Evolutionary conservation across 1,284 basidiomycete species (phyloP).

Genomic region (Ustilago crameri): DNA sequence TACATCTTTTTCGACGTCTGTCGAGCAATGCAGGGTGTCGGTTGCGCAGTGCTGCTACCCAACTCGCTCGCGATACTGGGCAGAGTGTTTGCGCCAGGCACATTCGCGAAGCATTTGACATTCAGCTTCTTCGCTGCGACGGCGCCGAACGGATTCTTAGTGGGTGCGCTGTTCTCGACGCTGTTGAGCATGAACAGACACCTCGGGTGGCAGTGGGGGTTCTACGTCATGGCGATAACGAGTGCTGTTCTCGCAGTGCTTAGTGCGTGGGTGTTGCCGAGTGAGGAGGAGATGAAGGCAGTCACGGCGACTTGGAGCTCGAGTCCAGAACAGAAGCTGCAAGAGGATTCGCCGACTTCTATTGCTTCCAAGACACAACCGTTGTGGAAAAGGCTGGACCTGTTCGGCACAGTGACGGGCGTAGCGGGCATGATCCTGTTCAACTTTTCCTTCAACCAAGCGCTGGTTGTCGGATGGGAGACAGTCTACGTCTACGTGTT

Average conservation of each 20-base stretch:
- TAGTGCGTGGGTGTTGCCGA: conserved; percentile 37
- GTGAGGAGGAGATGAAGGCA: conserved; percentile 35
- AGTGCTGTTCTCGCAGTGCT: conserved; percentile 23
- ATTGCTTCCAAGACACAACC: not conserved
- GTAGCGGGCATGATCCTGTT: conserved; percentile 51
- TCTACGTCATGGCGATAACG: conserved; percentile 50
- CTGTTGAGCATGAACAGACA: conserved; percentile 26
- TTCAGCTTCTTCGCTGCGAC: conserved; percentile 54
- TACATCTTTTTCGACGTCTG: conserved; percentile 56
- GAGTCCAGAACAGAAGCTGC: not conserved
- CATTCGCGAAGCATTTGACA: conserved; percentile 39
- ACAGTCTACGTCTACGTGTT: conserved; percentile 49
- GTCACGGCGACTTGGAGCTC: conserved; percentile 31
- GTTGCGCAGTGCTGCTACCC: conserved; percentile 51
- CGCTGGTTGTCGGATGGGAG: conserved; percentile 54
- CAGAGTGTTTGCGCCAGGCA: conserved; percentile 40
- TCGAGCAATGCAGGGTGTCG: conserved; percentile 55
- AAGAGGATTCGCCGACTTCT: not conserved
- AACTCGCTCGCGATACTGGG: conserved; percentile 55
- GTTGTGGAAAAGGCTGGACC: conserved; percentile 37
- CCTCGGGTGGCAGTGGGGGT: conserved; percentile 51
- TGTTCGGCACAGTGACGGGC: conserved; percentile 48
- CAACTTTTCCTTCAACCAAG: conserved; percentile 60
- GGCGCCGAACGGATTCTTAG: conserved; percentile 56
- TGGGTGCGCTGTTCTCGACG: conserved; percentile 45